Evolutionary conservation across 2,329 filamentous ascomycete genomes (phyloP).

Genomic region (Diplodia intermedia): DNA sequence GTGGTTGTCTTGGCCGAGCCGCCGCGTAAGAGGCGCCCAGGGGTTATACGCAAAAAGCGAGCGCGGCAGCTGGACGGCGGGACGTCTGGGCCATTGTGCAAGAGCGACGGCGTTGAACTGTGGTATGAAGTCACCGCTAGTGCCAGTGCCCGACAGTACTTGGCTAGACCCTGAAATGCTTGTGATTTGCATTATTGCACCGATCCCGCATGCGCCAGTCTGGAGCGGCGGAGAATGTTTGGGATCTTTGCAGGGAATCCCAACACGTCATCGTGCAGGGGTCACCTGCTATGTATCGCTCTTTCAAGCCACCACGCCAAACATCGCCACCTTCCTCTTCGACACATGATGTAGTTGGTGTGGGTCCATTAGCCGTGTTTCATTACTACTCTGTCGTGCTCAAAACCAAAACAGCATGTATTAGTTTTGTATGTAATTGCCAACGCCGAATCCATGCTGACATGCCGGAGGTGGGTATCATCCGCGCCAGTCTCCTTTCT

Average conservation of each 20-base stretch:
- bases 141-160: background rate
- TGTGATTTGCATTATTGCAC: slow-evolving; percentile 17
- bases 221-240: slow-evolving; percentile 7
- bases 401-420: slow-evolving; percentile 1
- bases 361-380: background rate
- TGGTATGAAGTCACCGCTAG: slow-evolving; percentile 12
- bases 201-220: slow-evolving; percentile 21
- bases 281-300: slow-evolving; percentile 16
- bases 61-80: background rate
- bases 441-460: slow-evolving; percentile 30
- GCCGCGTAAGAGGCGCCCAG: slow-evolving; percentile 30
- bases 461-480: slow-evolving; percentile 33
- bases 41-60: background rate
- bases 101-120: background rate
- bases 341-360: background rate
- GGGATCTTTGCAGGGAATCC: slow-evolving; percentile 19
- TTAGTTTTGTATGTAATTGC: slow-evolving; percentile 13
- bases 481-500: slow-evolving; percentile 32
- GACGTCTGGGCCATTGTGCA: background rate
- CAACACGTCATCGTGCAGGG: slow-evolving; percentile 27
- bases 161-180: slow-evolving; percentile 21
- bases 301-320: slow-evolving; percentile 16
- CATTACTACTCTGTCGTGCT: background rate
- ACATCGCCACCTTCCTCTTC: background rate
- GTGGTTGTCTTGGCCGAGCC: slow-evolving; percentile 23